These are phyloP conservation scores for Umbelopsis ramanniana DNA, from an alignment of 192 early-diverging fungal genomes.

Conservation along the genomic window DNA sequence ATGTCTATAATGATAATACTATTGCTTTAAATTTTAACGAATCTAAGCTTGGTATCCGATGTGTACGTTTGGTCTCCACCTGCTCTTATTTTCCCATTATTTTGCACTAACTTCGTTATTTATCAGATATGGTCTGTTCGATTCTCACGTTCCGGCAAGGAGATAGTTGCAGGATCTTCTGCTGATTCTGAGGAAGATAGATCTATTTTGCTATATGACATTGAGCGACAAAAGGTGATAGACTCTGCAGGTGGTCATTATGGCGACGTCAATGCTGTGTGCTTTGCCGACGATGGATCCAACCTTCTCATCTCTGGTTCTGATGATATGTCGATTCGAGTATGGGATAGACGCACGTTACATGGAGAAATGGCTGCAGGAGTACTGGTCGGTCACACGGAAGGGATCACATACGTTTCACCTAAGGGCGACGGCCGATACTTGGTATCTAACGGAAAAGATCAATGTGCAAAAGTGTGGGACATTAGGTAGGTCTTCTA, in stretches of 20 bases:
- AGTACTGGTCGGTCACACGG: constrained; percentile 68
- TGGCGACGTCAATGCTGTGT: constrained; percentile 72
- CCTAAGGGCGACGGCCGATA: constrained; percentile 70
- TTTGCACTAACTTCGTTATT: background rate
- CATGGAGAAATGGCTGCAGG: constrained; percentile 54
- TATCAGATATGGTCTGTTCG: constrained; percentile 65
- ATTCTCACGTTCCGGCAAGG: constrained; percentile 61
- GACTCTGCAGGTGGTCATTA: constrained; percentile 56
- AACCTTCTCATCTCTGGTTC: constrained; percentile 66
- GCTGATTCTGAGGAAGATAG: constrained; percentile 8
- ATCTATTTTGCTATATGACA: constrained; percentile 55
- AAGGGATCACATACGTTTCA: constrained; percentile 71
- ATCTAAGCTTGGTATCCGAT: constrained; percentile 26
- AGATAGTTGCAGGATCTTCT: constrained; percentile 63
- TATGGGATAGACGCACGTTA: constrained; percentile 63
- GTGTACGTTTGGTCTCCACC: constrained; percentile 24
- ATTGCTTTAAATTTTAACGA: constrained; percentile 46
- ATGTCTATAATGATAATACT: constrained; percentile 37
- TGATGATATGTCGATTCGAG: constrained; percentile 65
- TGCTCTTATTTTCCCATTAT: background rate
- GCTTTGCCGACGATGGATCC: constrained; percentile 54
- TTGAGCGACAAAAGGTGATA: constrained; percentile 53
- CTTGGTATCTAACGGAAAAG: constrained; percentile 70
- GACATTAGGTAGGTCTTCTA: constrained; percentile 49
- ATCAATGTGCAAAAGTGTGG: constrained; percentile 72